Evolutionary conservation across 441 rosid genomes (phyloP).

Genomic region (Melastoma candidum): DNA sequence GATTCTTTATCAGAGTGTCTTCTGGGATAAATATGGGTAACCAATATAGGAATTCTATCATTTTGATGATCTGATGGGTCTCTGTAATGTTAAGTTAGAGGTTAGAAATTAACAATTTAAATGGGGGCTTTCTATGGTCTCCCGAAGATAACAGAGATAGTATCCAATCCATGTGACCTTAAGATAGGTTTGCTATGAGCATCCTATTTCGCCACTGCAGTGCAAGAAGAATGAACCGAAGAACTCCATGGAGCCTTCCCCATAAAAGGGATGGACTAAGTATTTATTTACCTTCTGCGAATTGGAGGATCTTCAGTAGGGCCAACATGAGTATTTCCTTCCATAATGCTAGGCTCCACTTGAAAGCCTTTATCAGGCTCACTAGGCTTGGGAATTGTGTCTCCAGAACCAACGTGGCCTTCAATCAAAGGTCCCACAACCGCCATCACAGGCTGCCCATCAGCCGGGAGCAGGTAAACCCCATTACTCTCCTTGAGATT

Average conservation of each 20-base stretch:
- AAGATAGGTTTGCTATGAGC: too few species aligned
- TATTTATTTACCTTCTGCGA: conserved; percentile 46
- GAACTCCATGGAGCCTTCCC: background rate
- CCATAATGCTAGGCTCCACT: conserved; percentile 16
- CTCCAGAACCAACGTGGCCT: conserved; percentile 24
- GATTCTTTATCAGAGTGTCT: too few species aligned
- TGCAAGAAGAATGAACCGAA: background rate
- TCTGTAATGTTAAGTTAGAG: too few species aligned
- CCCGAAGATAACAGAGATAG: too few species aligned
- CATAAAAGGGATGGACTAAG: background rate
- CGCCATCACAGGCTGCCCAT: conserved; percentile 43
- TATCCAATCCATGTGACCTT: too few species aligned
- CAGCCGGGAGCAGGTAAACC: conserved; percentile 48
- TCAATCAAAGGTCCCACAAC: conserved; percentile 50
- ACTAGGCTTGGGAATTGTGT: conserved; percentile 14
- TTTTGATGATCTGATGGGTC: too few species aligned
- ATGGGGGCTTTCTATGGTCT: too few species aligned
- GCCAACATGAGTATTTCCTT: conserved; percentile 14
- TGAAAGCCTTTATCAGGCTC: conserved; percentile 9
- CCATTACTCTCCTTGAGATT: conserved; percentile 58
- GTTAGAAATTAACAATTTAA: too few species aligned
- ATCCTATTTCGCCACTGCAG: too few species aligned
- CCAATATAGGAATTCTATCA: too few species aligned
- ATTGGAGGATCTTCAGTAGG: conserved; percentile 35
- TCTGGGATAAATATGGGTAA: too few species aligned